phyloP scores from a whole-genome alignment of 768 basidiomycete genomes.

The Rhodotorula babjevae region DNA sequence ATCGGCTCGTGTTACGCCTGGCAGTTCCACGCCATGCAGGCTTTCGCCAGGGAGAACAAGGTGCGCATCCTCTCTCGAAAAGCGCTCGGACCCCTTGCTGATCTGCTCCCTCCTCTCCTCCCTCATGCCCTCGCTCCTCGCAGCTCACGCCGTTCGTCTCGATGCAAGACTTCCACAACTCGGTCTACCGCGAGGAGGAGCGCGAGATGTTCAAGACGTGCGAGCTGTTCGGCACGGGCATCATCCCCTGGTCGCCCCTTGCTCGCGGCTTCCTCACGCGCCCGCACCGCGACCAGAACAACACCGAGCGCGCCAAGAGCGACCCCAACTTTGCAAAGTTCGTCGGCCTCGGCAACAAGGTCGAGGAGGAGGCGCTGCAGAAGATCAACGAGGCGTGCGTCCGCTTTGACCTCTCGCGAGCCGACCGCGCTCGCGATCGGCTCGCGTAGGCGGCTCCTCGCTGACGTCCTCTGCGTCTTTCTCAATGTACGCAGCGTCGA shows the following conservation, averaged over 20 bases:
- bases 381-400: conserved; percentile 29
- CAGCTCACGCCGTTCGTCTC: conserved; percentile 38
- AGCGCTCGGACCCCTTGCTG: too few relatives aligned
- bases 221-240: conserved; percentile 51
- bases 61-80: neutral
- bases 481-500: conserved; percentile 54
- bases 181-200: conserved; percentile 41
- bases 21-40: conserved; percentile 40
- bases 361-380: conserved; percentile 21
- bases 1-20: conserved; percentile 50
- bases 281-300: conserved; percentile 39
- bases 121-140: too few relatives aligned
- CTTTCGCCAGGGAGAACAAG: conserved; percentile 22
- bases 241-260: conserved; percentile 61
- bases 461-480: too few relatives aligned
- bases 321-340: conserved; percentile 22
- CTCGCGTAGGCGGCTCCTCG: too few relatives aligned
- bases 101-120: neutral
- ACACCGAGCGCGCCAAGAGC: conserved; percentile 19
- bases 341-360: conserved; percentile 24
- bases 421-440: too few relatives aligned
- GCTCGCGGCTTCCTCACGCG: conserved; percentile 50
- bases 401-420: neutral
- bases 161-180: conserved; percentile 42
- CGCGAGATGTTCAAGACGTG: conserved; percentile 40